Percentiles rank a stretch among this genome's conserved stretches.
These are phyloP conservation scores for Apiospora pterosperma DNA, from an alignment of 2,329 filamentous ascomycete genomes.

Conservation along the genomic window DNA sequence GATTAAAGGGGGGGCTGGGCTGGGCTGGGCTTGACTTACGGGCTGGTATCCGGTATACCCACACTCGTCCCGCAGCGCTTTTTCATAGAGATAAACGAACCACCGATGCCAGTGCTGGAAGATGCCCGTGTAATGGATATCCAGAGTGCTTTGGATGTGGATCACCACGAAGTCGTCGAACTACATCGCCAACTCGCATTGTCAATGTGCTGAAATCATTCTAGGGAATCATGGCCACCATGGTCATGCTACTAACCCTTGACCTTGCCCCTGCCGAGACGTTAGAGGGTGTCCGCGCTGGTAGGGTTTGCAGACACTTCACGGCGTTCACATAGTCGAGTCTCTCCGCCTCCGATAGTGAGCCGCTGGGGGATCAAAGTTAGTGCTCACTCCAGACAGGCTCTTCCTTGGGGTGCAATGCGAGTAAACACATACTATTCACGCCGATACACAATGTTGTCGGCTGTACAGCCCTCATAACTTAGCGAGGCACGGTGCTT, in stretches of 20 bases:
- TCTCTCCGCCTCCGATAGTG: constrained; percentile 18
- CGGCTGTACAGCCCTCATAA: neutral
- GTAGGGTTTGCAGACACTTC: constrained; percentile 31
- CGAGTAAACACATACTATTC: neutral
- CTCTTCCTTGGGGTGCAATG: neutral
- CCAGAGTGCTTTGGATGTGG: constrained; percentile 38
- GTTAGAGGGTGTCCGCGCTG: constrained; percentile 7
- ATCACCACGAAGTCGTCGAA: constrained; percentile 42
- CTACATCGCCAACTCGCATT: constrained; percentile 16
- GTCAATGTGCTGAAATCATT: neutral
- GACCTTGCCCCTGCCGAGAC: neutral
- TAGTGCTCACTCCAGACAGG: neutral
- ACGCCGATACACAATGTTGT: neutral
- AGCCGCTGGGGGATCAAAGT: neutral
- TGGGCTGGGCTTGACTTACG: constrained; percentile 13
- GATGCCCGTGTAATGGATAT: constrained; percentile 31
- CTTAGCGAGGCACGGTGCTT: neutral
- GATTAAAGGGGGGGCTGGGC: too few relatives aligned
- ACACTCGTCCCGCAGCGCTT: constrained; percentile 36
- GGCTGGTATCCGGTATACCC: constrained; percentile 38
- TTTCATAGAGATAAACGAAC: constrained; percentile 35
- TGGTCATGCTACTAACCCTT: neutral
- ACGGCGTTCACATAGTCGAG: constrained; percentile 36
- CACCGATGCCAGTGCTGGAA: constrained; percentile 42
- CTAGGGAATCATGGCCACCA: neutral